These are phyloP conservation scores for Rhizoclosmatium sp. DNA, from an alignment of 192 early-diverging fungal species.

Conservation along the genomic window DNA sequence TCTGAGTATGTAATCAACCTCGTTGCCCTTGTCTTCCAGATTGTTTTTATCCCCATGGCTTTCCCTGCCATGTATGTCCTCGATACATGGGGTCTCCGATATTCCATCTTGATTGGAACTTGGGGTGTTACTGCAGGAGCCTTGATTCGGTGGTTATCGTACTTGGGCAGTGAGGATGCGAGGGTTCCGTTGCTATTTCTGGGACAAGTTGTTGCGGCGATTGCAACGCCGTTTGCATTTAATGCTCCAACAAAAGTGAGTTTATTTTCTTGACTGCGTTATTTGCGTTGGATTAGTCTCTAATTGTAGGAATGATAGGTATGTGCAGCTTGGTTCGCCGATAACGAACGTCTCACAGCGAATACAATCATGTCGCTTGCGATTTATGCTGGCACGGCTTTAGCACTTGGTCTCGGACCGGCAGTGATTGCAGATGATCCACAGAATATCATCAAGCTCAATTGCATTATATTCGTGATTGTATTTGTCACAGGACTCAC, in stretches of 20 bases:
- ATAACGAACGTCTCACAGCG: constrained; percentile 38
- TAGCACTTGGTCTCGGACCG: constrained; percentile 23
- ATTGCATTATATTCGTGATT: constrained; percentile 17
- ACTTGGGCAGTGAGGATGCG: not conserved
- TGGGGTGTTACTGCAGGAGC: constrained; percentile 22
- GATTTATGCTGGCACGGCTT: constrained; percentile 19
- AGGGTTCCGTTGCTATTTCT: constrained; percentile 16
- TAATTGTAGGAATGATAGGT: constrained; percentile 9
- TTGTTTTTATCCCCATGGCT: constrained; percentile 17
- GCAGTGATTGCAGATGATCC: constrained; percentile 30
- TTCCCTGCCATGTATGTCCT: constrained; percentile 16
- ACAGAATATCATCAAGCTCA: constrained; percentile 3
- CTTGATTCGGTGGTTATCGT: constrained; percentile 33
- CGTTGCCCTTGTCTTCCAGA: constrained; percentile 25
- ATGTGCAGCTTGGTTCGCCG: constrained; percentile 40
- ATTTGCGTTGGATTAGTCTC: too few relatives aligned
- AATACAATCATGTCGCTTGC: constrained; percentile 40
- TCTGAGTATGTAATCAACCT: constrained; percentile 26
- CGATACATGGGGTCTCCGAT: constrained; percentile 14
- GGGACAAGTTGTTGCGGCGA: constrained; percentile 14
- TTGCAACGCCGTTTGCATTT: constrained; percentile 16
- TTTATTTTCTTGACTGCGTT: not conserved
- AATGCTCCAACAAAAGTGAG: constrained; percentile 28
- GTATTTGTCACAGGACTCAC: constrained; percentile 18
- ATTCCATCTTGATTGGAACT: constrained; percentile 15